Base-by-base conservation (phyloP, 305 asterid species). In the Rubia peregrina region DNA sequence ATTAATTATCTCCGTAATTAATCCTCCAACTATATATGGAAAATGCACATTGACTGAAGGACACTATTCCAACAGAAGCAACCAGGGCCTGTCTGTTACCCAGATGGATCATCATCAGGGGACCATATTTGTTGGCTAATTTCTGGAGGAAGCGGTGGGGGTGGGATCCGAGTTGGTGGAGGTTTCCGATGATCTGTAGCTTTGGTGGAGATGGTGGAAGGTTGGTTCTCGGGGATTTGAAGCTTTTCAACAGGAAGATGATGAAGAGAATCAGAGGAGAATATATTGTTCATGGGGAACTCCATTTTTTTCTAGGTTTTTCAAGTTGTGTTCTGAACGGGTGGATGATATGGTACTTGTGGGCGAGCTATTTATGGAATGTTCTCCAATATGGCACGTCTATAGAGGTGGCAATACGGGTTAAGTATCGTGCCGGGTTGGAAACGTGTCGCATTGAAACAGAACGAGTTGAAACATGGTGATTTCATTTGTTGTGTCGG, bases 141-240 rank as follows among this genome's bases (percentile, higher is more conserved):
- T 61, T 17, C 22, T 61, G 67, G 67, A 61, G 67, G 9, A 40
- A 61, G 24, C 67, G 67, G 44, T 33, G 67, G 13, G 67, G 44
- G 4, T 13, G 33, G 12, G 67, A 30, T 30, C 67, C 67, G 0
- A 61, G 42, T 36, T 61, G 67, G 41, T 61, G 67, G 12, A 61
- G 67, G 67, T 61, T 61, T 6, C 67, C 67, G 8, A 61, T 61
- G 1, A 61, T 61, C 7, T 24, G 67, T 21, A 61, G 67, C 67
- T 26, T 61, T 8, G 43, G 43, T 8, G 65, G 65, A 1, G 89
- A 83, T 26, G 88, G 87, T 0, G 87, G 84, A 10, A 56, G 42
- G 0, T 65, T 79, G 33, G 12, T 43, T 33, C 44, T 30, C 9
- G 44, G 19, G 9, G 42, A 61, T 30, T 36, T 30, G 44, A 61